phyloP scores from a whole-genome alignment of 352 stramenopile species.

The Phytopythium cucurbitacearum region DNA sequence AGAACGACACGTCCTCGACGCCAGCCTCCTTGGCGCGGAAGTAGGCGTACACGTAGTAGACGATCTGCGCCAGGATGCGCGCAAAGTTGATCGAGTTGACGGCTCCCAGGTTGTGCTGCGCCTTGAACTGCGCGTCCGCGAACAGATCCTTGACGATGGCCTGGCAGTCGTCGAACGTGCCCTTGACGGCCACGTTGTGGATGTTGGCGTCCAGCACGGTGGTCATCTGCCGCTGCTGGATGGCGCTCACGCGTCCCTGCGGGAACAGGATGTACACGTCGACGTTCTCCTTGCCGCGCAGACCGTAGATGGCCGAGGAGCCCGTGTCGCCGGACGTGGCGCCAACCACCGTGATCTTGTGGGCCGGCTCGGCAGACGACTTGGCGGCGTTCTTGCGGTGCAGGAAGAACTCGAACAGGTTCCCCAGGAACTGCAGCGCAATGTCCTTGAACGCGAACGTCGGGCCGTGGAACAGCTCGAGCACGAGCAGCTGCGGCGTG shows the following conservation, averaged over 20 bases:
- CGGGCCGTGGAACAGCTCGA: slow-evolving; percentile 99
- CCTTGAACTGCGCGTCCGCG: slow-evolving; percentile 91
- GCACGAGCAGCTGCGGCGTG: slow-evolving; percentile 81
- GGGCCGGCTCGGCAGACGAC: slow-evolving; percentile 32
- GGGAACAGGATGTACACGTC: slow-evolving; percentile 98
- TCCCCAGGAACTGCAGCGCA: slow-evolving; percentile 98
- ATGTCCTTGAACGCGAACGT: slow-evolving; percentile 99
- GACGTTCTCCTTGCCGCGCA: slow-evolving; percentile 97
- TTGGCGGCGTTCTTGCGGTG: slow-evolving; percentile 83
- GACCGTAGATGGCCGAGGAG: slow-evolving; percentile 96
- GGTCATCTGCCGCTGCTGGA: slow-evolving; percentile 99
- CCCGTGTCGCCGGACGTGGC: slow-evolving; percentile 98
- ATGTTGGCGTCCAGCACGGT: slow-evolving; percentile 98
- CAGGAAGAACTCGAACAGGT: slow-evolving; percentile 99
- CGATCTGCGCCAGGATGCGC: slow-evolving; percentile 98
- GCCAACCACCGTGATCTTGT: slow-evolving; percentile 95
- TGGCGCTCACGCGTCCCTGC: slow-evolving; percentile 93
- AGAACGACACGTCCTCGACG: slow-evolving; percentile 88
- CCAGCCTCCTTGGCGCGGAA: slow-evolving; percentile 80
- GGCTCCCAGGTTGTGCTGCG: slow-evolving; percentile 91
- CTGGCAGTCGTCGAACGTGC: slow-evolving; percentile 99
- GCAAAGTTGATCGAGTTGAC: slow-evolving; percentile 99
- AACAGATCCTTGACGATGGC: slow-evolving; percentile 99
- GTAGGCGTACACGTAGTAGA: slow-evolving; percentile 99
- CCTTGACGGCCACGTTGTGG: slow-evolving; percentile 93